Evolutionary conservation across 179 eudicot species (phyloP), one percentile per base, ranked within the genome.

Genomic region (Actinidia arguta): DNA sequence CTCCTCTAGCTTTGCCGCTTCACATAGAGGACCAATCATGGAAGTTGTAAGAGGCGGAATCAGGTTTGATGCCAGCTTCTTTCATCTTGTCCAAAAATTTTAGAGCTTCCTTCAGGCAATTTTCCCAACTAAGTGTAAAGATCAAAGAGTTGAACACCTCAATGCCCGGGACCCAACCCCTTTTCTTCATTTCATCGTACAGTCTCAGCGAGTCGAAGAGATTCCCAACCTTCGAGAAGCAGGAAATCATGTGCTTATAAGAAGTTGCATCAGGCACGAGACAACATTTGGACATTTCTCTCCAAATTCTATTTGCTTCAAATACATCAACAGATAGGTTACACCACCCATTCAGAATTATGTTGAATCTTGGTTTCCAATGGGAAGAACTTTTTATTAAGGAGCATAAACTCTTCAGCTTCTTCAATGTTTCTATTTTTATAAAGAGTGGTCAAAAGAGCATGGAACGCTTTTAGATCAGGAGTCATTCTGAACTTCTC

Each of bases 301-400:
- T 92, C 99, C 99, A 96, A 22, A 94, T 85, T 86, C 99, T 86
- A 86, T 93, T 96, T 54, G 99, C 95, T 90, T 94, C 97, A 62
- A 36, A 77, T 73, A 91, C 79, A 86, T 94, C 98, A 78, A 89
- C 76, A 20, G 83, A 84, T 85, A 91, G 86, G 76, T 92, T 89
- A 72, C 98, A 93, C 97, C 98, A 96, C 27, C 94, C 96, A 75
- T 90, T 85, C 42, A 96, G 94, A 79, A 96, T 91, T 80, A 96
- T 90, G 88, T 94, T 94, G 81, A 92, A 96, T 88, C 67, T 91
- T 92, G 2, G 88, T 88, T 83, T 96, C 98, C 82, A 96, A 88
- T 20, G 98, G 95, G 84, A 89, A 96, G 71, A 94, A 85, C 90
- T 94, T 94, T 81, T 86, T 91, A 42, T 88, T 93, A 73, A 81